phyloP scores from a whole-genome alignment of 257 asterid genomes.

The Anisodus acutangulus region DNA sequence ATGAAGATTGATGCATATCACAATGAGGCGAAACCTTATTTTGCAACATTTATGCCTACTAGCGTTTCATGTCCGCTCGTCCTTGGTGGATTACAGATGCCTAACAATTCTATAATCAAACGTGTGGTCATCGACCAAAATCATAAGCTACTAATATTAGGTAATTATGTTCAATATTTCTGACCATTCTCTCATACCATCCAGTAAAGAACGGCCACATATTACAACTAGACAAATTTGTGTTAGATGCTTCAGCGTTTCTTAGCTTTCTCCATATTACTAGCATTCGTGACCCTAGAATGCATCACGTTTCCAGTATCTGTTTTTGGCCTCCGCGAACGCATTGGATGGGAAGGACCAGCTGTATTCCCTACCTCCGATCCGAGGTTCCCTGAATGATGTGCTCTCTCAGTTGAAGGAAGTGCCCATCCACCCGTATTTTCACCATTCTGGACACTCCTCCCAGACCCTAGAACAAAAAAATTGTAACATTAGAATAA shows the following conservation, averaged over 20 bases:
- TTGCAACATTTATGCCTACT: not conserved
- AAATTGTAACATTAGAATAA: not conserved
- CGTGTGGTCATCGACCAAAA: not conserved
- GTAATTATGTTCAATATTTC: not conserved
- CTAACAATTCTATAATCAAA: not conserved
- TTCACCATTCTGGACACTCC: slow-evolving; percentile 39
- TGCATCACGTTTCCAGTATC: slow-evolving; percentile 33
- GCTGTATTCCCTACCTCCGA: slow-evolving; percentile 33
- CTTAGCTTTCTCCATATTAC: slow-evolving; percentile 33
- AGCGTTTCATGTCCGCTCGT: not conserved
- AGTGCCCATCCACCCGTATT: slow-evolving; percentile 69
- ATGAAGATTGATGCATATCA: too few relatives aligned
- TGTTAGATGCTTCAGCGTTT: slow-evolving; percentile 35
- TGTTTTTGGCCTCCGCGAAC: slow-evolving; percentile 32
- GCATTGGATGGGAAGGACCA: slow-evolving; percentile 35
- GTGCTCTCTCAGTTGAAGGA: slow-evolving; percentile 54
- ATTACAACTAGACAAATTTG: not conserved
- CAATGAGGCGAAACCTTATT: not conserved
- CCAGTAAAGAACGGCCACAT: not conserved
- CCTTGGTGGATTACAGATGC: not conserved
- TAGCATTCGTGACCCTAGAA: slow-evolving; percentile 34
- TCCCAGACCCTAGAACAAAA: slow-evolving; percentile 53
- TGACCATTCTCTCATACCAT: not conserved
- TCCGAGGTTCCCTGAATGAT: slow-evolving; percentile 34
- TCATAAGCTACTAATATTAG: not conserved